Evolutionary conservation across 2,329 filamentous ascomycete genomes (phyloP), one percentile per base, ranked within the genome.

Genomic region (Zelopaecilomyces penicillatus): DNA sequence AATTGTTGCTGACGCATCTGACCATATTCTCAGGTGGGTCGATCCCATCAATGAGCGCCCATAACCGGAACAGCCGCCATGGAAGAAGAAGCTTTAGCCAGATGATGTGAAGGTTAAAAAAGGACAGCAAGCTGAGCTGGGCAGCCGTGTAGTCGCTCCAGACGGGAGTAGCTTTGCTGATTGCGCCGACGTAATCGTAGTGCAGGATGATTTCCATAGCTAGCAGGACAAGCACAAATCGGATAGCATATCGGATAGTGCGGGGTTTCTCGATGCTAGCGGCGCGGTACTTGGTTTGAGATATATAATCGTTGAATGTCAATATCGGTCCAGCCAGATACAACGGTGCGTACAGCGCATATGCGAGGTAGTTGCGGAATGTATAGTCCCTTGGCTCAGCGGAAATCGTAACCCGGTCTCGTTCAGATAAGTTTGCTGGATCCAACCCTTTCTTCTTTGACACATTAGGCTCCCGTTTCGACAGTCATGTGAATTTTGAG

Each of bases 11-110:
- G 67, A 96, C 88, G 66, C 94, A 98, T 54, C 93, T 86, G 44
- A 96, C 79, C 88, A 98, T 96, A 68, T 98, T 98, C 68, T 98
- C 93, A 0, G 93, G 91, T 0, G 93, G 88, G 59, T 98, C 93
- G 54, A 98, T 80, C 49, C 87, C 87, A 62, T 98, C 93, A 11
- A 90, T 61, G 4, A 98, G 76, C 0, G 87, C 76, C 93, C 93
- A 98, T n/a, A 98, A 80, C 4, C 94, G 86, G 77, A 97, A 97
- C 63, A 97, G 84, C n/a, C 93, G 85, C 90, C 91, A 98, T 1
- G 93, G 93, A 6, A 98, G 80, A 4, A 98, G 80, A 1, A 98
- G 80, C 64, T 98, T 98, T 39, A 98, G 76, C 94, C 94, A 98
- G 63, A 98, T 94, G 60, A 96, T 81, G 67, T 95, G 87, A 9